Percentiles rank a stretch among this genome's conserved stretches.
Conservation (phyloP, 2,329 filamentous ascomycete genomes). For the Bimuria novae-zelandiae region DNA sequence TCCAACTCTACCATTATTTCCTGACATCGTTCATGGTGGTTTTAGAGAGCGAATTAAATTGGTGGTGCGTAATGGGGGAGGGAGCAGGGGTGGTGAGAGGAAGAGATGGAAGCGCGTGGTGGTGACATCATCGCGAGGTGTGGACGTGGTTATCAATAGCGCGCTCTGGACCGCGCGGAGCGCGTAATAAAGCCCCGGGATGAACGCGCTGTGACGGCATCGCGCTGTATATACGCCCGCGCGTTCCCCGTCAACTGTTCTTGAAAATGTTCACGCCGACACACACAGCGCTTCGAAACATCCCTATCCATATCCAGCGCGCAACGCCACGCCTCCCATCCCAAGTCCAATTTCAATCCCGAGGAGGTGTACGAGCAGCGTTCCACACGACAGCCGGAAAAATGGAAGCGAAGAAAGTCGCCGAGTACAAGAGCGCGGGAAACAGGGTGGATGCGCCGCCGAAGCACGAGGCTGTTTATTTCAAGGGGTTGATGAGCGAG, state of each 20-base stretch:
- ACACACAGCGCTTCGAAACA: conserved; percentile 22
- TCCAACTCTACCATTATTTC: too few species aligned
- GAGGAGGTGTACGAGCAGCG: conserved; percentile 1
- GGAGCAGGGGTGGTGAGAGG: too few species aligned
- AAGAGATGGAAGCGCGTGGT: background rate
- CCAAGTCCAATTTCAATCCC: conserved; percentile 7
- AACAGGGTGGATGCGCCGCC: conserved; percentile 36
- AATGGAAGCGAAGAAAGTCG: conserved; percentile 21
- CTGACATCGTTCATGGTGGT: too few species aligned
- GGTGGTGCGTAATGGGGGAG: too few species aligned
- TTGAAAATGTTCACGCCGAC: background rate
- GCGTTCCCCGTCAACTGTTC: background rate
- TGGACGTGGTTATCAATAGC: background rate
- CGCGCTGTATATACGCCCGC: background rate
- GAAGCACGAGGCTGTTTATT: conserved; percentile 62
- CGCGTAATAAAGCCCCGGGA: conserved; percentile 7
- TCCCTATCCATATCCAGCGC: conserved; percentile 10
- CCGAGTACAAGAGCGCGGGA: conserved; percentile 30
- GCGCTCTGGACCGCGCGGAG: conserved; percentile 4
- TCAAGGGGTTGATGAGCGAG: conserved; percentile 59
- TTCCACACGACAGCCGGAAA: conserved; percentile 10
- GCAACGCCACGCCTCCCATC: conserved; percentile 10
- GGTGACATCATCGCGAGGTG: conserved; percentile 4
- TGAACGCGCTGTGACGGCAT: background rate
- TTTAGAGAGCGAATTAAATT: background rate